Evolutionary conservation across 2,329 filamentous ascomycete genomes (phyloP).

Genomic region (Talaromyces sp.): DNA sequence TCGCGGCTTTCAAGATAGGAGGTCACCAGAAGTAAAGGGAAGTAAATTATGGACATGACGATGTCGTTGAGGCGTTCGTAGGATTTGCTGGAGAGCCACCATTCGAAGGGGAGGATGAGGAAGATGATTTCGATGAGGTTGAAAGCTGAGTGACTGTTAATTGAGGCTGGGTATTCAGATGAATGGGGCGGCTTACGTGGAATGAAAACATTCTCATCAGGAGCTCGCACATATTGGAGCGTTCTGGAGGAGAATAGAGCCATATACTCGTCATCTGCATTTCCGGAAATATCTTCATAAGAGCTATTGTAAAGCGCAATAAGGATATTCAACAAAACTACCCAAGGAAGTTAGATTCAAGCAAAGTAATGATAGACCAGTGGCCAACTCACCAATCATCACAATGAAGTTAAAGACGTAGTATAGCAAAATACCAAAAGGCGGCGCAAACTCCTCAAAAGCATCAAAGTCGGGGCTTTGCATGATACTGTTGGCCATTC

Average conservation of each 20-base stretch:
- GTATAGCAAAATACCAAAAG: conserved; percentile 92
- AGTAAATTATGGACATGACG: conserved; percentile 83
- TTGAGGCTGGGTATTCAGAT: background rate
- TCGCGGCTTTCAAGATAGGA: conserved; percentile 66
- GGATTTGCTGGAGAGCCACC: conserved; percentile 75
- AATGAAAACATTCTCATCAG: conserved; percentile 98
- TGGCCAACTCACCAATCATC: conserved; percentile 62
- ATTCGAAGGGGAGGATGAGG: conserved; percentile 79
- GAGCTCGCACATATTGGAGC: conserved; percentile 92
- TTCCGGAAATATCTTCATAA: conserved; percentile 89
- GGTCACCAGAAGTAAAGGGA: conserved; percentile 73
- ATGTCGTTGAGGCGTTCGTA: conserved; percentile 84
- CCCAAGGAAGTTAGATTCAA: conserved; percentile 21
- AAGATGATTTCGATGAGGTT: conserved; percentile 86
- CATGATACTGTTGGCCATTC: conserved; percentile 83
- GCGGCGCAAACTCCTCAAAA: conserved; percentile 86
- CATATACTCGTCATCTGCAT: conserved; percentile 93
- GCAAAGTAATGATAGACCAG: background rate
- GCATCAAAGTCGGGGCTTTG: conserved; percentile 83
- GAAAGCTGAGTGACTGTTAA: conserved; percentile 52
- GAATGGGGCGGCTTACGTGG: conserved; percentile 52
- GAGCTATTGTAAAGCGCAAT: conserved; percentile 97
- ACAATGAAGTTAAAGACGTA: conserved; percentile 97
- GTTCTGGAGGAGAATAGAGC: conserved; percentile 91
- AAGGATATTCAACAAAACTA: conserved; percentile 84